Evolutionary conservation across 805 yeast genomes (phyloP).

Genomic region (Metschnikowia gelsemii): DNA sequence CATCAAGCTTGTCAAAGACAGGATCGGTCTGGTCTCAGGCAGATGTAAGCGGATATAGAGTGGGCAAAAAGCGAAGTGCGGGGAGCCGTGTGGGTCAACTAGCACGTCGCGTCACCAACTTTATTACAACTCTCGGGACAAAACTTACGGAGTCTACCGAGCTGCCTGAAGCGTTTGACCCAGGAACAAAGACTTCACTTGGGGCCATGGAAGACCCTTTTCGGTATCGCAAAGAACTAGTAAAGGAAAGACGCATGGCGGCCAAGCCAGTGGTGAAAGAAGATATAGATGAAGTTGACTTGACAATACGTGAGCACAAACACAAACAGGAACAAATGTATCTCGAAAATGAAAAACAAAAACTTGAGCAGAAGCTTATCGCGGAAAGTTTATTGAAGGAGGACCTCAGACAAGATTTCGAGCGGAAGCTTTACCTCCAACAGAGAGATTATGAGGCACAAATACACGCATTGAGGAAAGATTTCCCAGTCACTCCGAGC

Average conservation of each 20-base stretch:
- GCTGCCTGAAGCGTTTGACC: neutral
- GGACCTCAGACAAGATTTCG: slow-evolving; percentile 7
- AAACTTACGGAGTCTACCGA: neutral
- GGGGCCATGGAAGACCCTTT: neutral
- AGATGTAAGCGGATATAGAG: neutral
- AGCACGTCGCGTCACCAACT: slow-evolving; percentile 6
- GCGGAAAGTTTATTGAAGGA: neutral
- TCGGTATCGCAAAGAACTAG: too few species aligned
- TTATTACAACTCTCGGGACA: slow-evolving; percentile 1
- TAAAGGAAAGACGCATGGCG: too few species aligned
- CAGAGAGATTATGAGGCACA: slow-evolving; percentile 12
- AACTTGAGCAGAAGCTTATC: slow-evolving; percentile 6
- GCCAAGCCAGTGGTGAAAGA: too few species aligned
- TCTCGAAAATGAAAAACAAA: slow-evolving; percentile 2
- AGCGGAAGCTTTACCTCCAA: slow-evolving; percentile 13
- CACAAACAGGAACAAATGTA: slow-evolving; percentile 6
- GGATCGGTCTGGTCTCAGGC: neutral
- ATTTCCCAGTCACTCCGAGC: neutral
- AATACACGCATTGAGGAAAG: slow-evolving; percentile 4
- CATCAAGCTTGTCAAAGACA: neutral
- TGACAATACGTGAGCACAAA: slow-evolving; percentile 9
- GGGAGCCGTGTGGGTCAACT: slow-evolving; percentile 9
- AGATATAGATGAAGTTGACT: slow-evolving; percentile 10
- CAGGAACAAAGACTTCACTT: neutral
- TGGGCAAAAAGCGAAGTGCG: slow-evolving; percentile 4